Evolutionary conservation across 768 basidiomycete species (phyloP), one percentile per base, ranked within the genome.

Genomic region (Tricholoma furcatifolium): DNA sequence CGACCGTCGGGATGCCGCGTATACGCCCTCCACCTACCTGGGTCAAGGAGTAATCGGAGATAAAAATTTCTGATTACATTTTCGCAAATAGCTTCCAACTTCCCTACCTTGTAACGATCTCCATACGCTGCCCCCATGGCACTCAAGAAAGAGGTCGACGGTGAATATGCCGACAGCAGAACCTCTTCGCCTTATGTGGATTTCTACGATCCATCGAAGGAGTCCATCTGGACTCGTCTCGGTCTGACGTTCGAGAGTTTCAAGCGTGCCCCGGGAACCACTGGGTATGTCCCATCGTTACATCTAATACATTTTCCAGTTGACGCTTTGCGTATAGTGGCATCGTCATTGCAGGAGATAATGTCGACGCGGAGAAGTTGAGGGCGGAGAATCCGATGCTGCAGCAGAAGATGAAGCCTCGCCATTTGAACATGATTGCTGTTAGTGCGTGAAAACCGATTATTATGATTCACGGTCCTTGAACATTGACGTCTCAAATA

Each of bases 351-450:
- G 64, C 62, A 18, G 75, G 76, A 48, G 46, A 59, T 43, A 70
- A 70, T 65, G 58, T 71, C 30, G 71, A 76, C 54, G 20, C 70
- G 6, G 73, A 74, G 53, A 64, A 60, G 18, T 45, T n/a, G n/a
- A n/a, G n/a, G n/a, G n/a, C n/a, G n/a, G n/a, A n/a, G n/a, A n/a
- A n/a, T n/a, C n/a, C n/a, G n/a, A n/a, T n/a, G n/a, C n/a, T n/a
- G n/a, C n/a, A n/a, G n/a, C n/a, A n/a, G n/a, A n/a, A n/a, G n/a
- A n/a, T n/a, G n/a, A n/a, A n/a, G n/a, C n/a, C n/a, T n/a, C n/a
- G n/a, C n/a, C n/a, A n/a, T n/a, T n/a, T 74, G 47, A 59, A 69
- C 46, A 76, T 78, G 76, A 78, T 78, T 62, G 76, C 76, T 53
- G 74, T 78, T 46, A 75, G 75, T 75, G 34, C 55, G 75, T 64